Evolutionary conservation across 140 eudicot species (phyloP), one percentile per base, ranked within the genome.

Genomic region (Flaveria floridana): DNA sequence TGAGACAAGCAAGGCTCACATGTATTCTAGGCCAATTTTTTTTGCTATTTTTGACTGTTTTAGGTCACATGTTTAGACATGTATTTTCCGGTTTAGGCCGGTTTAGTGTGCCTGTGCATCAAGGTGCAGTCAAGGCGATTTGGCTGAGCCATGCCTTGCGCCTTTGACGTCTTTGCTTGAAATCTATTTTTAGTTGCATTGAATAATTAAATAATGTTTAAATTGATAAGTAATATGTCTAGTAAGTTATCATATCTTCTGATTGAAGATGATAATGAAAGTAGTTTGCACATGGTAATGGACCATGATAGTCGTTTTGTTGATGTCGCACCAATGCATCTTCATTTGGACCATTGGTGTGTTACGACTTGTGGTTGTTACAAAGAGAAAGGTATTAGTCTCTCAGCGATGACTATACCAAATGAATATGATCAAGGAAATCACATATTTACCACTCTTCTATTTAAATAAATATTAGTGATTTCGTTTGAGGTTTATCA

Each of bases 281-380:
- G 59, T 53, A 50, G 56, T 50, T 50, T 53, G 20, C 59, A n/a
- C 59, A 53, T 53, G 59, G 59, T n/a, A 10, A 53, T 53, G 59
- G 20, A 53, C 59, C 59, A 53, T 53, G 59, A n/a, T 53, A 20
- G 59, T 7, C 6, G n/a, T 48, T 2, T 48, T 48, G 55, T 8
- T 8, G 50, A 44, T 44, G 50, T 10, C 15, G 10, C 41, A 34
- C 4, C 41, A 34, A 34, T 34, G 13, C 50, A 44, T 11, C 53
- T 48, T 48, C 53, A 13, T 47, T 48, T 48, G 53, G 53, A 47
- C 53, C 53, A 0, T 12, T 4, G 53, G 53, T 42, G 13, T 42
- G 48, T 42, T 42, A 42, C 6, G 50, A 8, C 12, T 44, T 44
- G 3, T 44, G 48, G 10, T 44, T 44, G 10, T 44, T 44, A 8